Percentiles rank a stretch among this genome's conserved stretches.
These are phyloP conservation scores for Colletotrichum echinochloae DNA, from an alignment of 2,329 filamentous ascomycete species.

Conservation along the genomic window DNA sequence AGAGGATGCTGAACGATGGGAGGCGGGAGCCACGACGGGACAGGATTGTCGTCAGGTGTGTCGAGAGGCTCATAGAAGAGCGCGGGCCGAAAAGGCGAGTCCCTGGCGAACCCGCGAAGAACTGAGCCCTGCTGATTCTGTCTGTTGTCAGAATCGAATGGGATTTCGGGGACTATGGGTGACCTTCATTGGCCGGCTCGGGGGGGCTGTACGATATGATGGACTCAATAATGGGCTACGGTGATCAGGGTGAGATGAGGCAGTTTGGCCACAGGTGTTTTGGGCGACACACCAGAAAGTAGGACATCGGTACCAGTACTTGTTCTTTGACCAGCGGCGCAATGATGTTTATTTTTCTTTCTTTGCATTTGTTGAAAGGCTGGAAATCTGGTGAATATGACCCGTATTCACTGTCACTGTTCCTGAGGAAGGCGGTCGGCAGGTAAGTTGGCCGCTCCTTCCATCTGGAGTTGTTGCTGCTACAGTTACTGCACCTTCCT, in stretches of 20 bases:
- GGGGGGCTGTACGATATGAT: background rate
- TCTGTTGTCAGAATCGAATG: background rate
- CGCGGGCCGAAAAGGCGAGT: slow-evolving; percentile 16
- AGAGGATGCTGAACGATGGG: slow-evolving; percentile 45
- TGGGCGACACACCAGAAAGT: background rate
- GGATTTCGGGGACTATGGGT: background rate
- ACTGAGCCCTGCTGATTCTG: background rate
- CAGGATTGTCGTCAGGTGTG: slow-evolving; percentile 45
- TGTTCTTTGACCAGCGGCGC: background rate
- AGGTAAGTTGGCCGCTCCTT: slow-evolving; percentile 2
- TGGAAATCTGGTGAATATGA: background rate
- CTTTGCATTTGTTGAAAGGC: too few relatives aligned
- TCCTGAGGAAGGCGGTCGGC: background rate
- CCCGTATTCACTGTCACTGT: background rate
- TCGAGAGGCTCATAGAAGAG: slow-evolving; percentile 41
- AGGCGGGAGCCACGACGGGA: slow-evolving; percentile 26
- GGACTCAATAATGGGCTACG: too few relatives aligned
- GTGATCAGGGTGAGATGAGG: background rate
- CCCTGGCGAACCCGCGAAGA: slow-evolving; percentile 1
- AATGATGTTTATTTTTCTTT: too few relatives aligned
- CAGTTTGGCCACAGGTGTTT: background rate
- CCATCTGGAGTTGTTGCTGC: background rate
- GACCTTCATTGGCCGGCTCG: background rate
- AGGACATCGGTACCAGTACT: background rate
- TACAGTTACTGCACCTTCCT: background rate